Conservation (phyloP, 2,329 filamentous ascomycete species). For the Fusarium keratoplasticum region DNA sequence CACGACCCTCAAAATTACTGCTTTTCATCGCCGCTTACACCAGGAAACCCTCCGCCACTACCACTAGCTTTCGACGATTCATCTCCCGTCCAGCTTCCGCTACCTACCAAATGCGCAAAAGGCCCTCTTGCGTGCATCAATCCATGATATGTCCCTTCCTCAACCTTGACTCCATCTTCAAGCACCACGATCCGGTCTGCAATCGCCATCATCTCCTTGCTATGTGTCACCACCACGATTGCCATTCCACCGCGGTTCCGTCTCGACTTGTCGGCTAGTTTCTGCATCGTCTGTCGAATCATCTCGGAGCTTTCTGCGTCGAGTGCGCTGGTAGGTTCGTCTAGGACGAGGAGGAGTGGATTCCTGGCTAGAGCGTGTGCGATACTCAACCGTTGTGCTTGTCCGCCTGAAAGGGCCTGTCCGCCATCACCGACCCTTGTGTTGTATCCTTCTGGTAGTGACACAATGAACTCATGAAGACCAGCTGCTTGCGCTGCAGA, state of each 20-base stretch:
- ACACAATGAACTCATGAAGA: conserved; percentile 81
- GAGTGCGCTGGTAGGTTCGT: conserved; percentile 87
- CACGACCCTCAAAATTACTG: not conserved
- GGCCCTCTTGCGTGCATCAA: conserved; percentile 60
- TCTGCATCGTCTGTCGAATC: conserved; percentile 71
- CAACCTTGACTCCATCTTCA: conserved; percentile 73
- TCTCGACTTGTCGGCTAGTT: conserved; percentile 56
- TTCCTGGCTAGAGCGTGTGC: conserved; percentile 80
- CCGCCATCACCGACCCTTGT: conserved; percentile 84
- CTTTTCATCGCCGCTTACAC: not conserved
- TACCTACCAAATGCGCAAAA: conserved; percentile 62
- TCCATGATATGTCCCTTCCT: conserved; percentile 74
- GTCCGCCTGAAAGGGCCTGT: conserved; percentile 79
- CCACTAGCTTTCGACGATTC: not conserved
- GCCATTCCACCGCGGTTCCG: conserved; percentile 61
- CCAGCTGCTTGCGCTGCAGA: conserved; percentile 68
- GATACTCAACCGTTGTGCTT: conserved; percentile 84
- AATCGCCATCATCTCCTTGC: conserved; percentile 85
- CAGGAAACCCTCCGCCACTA: not conserved
- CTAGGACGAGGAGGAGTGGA: conserved; percentile 81
- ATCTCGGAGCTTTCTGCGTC: conserved; percentile 75
- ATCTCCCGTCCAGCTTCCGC: conserved; percentile 36
- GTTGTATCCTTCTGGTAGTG: conserved; percentile 68
- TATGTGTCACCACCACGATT: conserved; percentile 86
- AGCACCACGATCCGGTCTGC: conserved; percentile 80